Percentiles rank a stretch among this genome's conserved stretches.
These are phyloP conservation scores for Epichloe baconii DNA, from an alignment of 2,329 filamentous ascomycete genomes.

Conservation along the genomic window DNA sequence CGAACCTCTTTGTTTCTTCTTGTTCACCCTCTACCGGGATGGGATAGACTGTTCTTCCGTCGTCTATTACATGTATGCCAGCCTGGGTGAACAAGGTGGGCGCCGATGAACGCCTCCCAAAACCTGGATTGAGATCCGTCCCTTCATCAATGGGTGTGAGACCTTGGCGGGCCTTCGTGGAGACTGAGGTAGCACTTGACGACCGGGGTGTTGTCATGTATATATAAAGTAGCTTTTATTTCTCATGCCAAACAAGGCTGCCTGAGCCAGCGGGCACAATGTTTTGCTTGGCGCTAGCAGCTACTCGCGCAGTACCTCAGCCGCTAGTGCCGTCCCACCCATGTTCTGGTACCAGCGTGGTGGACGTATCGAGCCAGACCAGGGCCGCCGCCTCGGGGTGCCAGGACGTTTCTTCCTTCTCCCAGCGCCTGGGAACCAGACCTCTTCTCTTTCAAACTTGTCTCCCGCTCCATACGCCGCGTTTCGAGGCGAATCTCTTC, in stretches of 20 bases:
- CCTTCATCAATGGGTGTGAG: slow-evolving; percentile 26
- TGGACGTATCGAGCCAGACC: slow-evolving; percentile 21
- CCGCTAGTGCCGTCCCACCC: slow-evolving; percentile 23
- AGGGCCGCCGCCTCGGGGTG: slow-evolving; percentile 24
- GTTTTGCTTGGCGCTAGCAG: slow-evolving; percentile 10
- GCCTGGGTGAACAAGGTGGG: slow-evolving; percentile 4
- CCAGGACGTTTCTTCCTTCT: slow-evolving; percentile 27
- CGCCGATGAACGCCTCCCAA: slow-evolving; percentile 18
- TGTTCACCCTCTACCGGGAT: neutral
- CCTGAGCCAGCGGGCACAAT: slow-evolving; percentile 1
- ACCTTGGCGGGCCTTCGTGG: slow-evolving; percentile 24
- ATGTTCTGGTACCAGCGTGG: slow-evolving; percentile 21
- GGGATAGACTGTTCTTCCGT: neutral
- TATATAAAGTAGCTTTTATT: slow-evolving; percentile 17
- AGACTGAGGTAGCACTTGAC: slow-evolving; percentile 20
- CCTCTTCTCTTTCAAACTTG: slow-evolving; percentile 22
- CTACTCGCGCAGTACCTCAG: slow-evolving; percentile 14
- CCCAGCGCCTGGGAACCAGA: slow-evolving; percentile 22
- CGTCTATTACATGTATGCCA: neutral
- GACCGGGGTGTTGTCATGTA: slow-evolving; percentile 20
- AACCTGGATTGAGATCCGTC: slow-evolving; percentile 25
- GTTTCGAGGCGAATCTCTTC: slow-evolving; percentile 14
- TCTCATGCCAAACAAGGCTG: neutral
- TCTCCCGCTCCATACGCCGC: slow-evolving; percentile 16
- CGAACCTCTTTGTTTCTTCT: too few relatives aligned